These are phyloP conservation scores for Pleurotus tuber-regium DNA, from an alignment of 768 basidiomycete genomes.

Conservation along the genomic window DNA sequence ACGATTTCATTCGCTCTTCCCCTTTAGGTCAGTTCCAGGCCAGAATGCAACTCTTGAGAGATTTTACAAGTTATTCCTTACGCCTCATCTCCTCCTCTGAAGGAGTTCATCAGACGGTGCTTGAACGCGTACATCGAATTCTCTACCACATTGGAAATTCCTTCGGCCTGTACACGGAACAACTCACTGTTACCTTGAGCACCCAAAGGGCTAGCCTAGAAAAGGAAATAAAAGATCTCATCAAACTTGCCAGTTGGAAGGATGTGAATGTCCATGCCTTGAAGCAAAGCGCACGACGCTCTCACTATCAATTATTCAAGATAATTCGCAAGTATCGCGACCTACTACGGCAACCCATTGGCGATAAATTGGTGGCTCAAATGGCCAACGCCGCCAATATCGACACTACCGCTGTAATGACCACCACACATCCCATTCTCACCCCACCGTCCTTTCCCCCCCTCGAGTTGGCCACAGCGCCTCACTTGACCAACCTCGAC, in stretches of 20 bases:
- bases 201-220: constrained; percentile 64
- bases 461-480: constrained; percentile 3
- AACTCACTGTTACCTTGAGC: constrained; percentile 45
- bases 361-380: constrained; percentile 34
- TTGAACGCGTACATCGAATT: constrained; percentile 54
- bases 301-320: constrained; percentile 90
- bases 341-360: constrained; percentile 71
- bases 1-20: constrained; percentile 70
- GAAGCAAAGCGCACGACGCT: constrained; percentile 84
- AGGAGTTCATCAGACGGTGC: constrained; percentile 23
- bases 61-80: constrained; percentile 57
- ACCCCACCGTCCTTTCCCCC: constrained; percentile 2
- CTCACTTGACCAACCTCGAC: constrained; percentile 41
- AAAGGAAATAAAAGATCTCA: constrained; percentile 77
- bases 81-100: constrained; percentile 32
- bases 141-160: constrained; percentile 59
- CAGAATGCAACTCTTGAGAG: constrained; percentile 64
- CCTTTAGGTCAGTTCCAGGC: constrained; percentile 82
- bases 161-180: constrained; percentile 58
- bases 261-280: constrained; percentile 94
- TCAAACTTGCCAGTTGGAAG: constrained; percentile 98
- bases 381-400: constrained; percentile 22
- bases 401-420: not conserved
- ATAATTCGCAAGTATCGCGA: constrained; percentile 91
- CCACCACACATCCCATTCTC: constrained; percentile 2